A percentile compares a stretch with the other conserved stretches of the same genome.
Conservation (phyloP, 148 eudicot genomes). For the Camellia sinensis region DNA sequence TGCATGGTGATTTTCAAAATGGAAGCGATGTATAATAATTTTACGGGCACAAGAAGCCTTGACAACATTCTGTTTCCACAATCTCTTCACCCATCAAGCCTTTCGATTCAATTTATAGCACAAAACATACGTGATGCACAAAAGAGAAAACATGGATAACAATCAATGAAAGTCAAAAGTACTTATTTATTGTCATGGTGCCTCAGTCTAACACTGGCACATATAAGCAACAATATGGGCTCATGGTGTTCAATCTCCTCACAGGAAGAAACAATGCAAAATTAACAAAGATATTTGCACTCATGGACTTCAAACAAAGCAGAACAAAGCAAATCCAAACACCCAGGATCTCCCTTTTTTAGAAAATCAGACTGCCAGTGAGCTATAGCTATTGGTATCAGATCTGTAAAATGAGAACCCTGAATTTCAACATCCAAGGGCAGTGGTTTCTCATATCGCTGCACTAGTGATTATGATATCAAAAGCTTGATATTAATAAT, state of each 20-base stretch:
- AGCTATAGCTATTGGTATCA: background rate
- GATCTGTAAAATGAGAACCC: background rate
- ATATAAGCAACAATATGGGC: background rate
- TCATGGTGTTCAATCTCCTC: background rate
- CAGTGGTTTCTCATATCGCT: background rate
- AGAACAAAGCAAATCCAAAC: constrained; percentile 8
- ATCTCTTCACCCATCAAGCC: background rate
- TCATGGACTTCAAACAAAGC: background rate
- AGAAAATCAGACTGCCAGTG: background rate
- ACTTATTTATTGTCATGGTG: background rate
- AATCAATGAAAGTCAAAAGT: background rate
- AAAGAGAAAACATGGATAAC: background rate
- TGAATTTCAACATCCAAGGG: background rate
- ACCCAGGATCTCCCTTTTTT: background rate
- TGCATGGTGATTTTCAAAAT: background rate
- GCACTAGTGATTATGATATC: background rate
- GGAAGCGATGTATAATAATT: background rate
- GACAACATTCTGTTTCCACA: background rate
- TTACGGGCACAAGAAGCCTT: background rate
- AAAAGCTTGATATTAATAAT: background rate
- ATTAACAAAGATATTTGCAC: background rate
- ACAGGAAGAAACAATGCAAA: background rate
- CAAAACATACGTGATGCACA: background rate
- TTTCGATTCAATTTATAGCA: too few relatives aligned
- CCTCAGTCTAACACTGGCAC: background rate